Conservation (phyloP, 352 stramenopile genomes). For the Globisporangium spiculum region DNA sequence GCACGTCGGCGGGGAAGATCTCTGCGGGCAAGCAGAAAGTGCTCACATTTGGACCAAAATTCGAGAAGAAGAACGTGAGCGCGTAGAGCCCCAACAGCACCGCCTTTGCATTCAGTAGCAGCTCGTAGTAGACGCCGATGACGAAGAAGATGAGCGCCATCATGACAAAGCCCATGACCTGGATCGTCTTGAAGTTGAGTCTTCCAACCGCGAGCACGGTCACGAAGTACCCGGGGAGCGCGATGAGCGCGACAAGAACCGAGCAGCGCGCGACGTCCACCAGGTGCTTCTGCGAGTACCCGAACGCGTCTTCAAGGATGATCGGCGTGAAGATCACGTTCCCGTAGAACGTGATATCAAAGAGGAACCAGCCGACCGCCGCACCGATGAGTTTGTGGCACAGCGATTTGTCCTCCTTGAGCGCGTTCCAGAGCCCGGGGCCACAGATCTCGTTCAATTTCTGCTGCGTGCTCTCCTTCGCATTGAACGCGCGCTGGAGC, state of each 20-base stretch:
- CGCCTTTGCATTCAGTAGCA: slow-evolving; percentile 37
- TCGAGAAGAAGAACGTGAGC: slow-evolving; percentile 87
- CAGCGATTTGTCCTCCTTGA: slow-evolving; percentile 31
- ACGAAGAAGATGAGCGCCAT: slow-evolving; percentile 68
- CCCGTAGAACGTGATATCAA: slow-evolving; percentile 90
- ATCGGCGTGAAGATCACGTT: slow-evolving; percentile 88
- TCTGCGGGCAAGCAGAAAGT: slow-evolving; percentile 85
- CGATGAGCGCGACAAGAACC: slow-evolving; percentile 65
- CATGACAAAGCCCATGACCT: slow-evolving; percentile 73
- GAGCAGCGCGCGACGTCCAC: slow-evolving; percentile 60
- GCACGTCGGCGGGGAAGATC: slow-evolving; percentile 67
- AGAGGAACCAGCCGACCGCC: slow-evolving; percentile 89
- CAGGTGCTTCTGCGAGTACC: slow-evolving; percentile 53
- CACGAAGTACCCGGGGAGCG: slow-evolving; percentile 68
- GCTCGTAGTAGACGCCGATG: slow-evolving; percentile 52
- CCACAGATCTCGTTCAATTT: slow-evolving; percentile 36
- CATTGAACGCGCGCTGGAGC: slow-evolving; percentile 33
- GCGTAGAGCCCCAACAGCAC: slow-evolving; percentile 67
- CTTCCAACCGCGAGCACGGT: slow-evolving; percentile 59
- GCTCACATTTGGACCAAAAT: slow-evolving; percentile 85
- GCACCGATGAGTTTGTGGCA: slow-evolving; percentile 71
- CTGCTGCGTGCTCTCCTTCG: slow-evolving; percentile 50
- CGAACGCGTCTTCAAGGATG: slow-evolving; percentile 72
- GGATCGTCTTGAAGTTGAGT: slow-evolving; percentile 75
- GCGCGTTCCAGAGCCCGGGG: slow-evolving; percentile 13